Conservation (phyloP, 371 early-diverging fungal genomes). For the Apophysomyces variabilis region DNA sequence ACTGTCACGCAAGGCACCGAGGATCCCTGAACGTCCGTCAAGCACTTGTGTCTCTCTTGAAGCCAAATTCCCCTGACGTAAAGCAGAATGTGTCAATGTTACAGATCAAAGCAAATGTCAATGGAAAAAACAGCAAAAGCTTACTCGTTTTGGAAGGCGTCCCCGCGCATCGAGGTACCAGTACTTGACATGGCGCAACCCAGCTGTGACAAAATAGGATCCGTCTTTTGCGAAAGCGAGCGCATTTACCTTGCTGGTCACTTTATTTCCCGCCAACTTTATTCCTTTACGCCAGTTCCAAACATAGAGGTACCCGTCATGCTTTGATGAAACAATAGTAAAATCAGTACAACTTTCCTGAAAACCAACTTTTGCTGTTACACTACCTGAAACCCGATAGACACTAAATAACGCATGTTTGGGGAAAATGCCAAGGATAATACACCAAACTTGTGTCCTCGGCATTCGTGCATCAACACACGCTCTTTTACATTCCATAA, state of each 20-base stretch:
- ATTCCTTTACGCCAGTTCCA: conserved; percentile 82
- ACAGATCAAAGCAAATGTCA: not conserved
- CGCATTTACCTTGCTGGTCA: conserved; percentile 69
- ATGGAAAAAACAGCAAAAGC: not conserved
- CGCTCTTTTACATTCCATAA: conserved; percentile 72
- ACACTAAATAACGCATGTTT: conserved; percentile 72
- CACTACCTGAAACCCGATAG: conserved; percentile 81
- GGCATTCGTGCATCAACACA: conserved; percentile 64
- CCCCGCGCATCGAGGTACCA: conserved; percentile 74
- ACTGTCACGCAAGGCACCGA: conserved; percentile 70
- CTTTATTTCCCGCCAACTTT: conserved; percentile 70
- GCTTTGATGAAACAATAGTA: conserved; percentile 45
- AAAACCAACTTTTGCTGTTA: not conserved
- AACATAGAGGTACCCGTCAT: conserved; percentile 81
- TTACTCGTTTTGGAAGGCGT: conserved; percentile 47
- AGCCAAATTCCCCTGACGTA: conserved; percentile 31
- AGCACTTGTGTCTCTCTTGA: conserved; percentile 61
- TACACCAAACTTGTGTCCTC: conserved; percentile 84
- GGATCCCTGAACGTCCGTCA: conserved; percentile 75
- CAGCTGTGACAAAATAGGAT: conserved; percentile 79
- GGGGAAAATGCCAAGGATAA: conserved; percentile 76
- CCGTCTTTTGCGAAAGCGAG: conserved; percentile 73
- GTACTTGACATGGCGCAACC: conserved; percentile 79
- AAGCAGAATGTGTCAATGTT: not conserved
- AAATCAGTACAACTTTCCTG: conserved; percentile 7